Evolutionary conservation across 1,139 yeast species (phyloP).

Genomic region (Lodderomyces beijingensis): DNA sequence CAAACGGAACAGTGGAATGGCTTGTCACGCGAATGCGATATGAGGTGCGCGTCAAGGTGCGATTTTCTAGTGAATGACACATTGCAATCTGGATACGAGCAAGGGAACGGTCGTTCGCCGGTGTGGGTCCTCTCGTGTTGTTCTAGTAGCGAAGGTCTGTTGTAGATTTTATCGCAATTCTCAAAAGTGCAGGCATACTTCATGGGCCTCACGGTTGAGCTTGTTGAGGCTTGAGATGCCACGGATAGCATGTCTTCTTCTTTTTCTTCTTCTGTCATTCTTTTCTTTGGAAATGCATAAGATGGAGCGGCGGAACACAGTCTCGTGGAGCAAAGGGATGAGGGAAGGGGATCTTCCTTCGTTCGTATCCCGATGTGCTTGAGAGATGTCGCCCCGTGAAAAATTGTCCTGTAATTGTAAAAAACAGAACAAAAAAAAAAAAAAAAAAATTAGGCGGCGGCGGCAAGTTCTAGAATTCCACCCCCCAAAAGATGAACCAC

Average conservation of each 20-base stretch:
- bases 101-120: constrained; percentile 71
- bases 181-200: constrained; percentile 55
- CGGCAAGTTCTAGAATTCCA: too few species aligned
- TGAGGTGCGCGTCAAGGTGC: constrained; percentile 70
- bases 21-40: constrained; percentile 58
- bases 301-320: too few species aligned
- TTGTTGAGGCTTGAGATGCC: constrained; percentile 8
- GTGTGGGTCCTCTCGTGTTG: constrained; percentile 81
- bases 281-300: too few species aligned
- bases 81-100: constrained; percentile 52
- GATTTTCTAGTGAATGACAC: constrained; percentile 70
- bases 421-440: too few species aligned
- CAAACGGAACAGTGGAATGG: constrained; percentile 77
- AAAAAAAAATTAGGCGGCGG: too few species aligned
- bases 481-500: too few species aligned
- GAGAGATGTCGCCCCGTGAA: too few species aligned
- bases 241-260: constrained; percentile 8
- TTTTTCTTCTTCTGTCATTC: too few species aligned
- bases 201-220: constrained; percentile 46
- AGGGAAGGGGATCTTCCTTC: too few species aligned
- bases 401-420: too few species aligned
- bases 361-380: too few species aligned
- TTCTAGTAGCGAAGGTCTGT: constrained; percentile 76
- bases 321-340: too few species aligned
- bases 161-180: constrained; percentile 71